Percentiles rank a stretch among this genome's conserved stretches.
Conservation (phyloP, 768 basidiomycete genomes). For the Leccinum arenicola region DNA sequence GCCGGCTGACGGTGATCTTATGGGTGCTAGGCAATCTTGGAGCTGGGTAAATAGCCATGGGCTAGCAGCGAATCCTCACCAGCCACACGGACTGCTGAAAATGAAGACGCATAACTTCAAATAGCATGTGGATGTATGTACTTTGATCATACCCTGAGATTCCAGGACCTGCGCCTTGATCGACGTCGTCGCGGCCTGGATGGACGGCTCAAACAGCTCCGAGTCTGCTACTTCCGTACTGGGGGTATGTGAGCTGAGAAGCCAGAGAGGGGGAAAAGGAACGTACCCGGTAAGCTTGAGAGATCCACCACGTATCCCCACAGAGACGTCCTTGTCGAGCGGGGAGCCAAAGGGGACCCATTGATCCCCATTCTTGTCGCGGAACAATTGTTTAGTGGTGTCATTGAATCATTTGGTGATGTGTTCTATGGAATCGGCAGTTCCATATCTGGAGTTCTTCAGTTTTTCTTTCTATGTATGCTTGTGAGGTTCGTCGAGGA, state of each 20-base stretch:
- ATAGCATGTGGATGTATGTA: constrained; percentile 20
- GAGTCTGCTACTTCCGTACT: constrained; percentile 57
- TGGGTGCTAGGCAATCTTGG: constrained; percentile 59
- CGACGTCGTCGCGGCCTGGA: constrained; percentile 66
- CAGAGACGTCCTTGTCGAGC: constrained; percentile 66
- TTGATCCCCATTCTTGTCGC: no score
- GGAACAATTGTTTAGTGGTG: constrained; percentile 42
- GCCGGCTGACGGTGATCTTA: constrained; percentile 65
- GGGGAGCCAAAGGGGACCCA: constrained; percentile 30
- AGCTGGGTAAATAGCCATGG: constrained; percentile 78
- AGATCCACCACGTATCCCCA: constrained; percentile 70
- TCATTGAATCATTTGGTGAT: constrained; percentile 81
- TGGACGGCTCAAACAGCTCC: constrained; percentile 77
- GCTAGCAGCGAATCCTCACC: constrained; percentile 78
- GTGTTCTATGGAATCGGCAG: constrained; percentile 68
- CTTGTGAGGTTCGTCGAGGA: neutral
- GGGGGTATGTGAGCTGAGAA: constrained; percentile 3
- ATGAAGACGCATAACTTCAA: constrained; percentile 7
- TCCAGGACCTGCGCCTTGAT: constrained; percentile 71
- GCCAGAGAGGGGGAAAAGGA: constrained; percentile 18
- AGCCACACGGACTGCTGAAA: constrained; percentile 68
- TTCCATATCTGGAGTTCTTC: constrained; percentile 39
- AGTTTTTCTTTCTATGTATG: constrained; percentile 55
- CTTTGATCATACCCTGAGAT: constrained; percentile 65
- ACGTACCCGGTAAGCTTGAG: constrained; percentile 67